phyloP scores from a whole-genome alignment of 305 asterid genomes.

The Nicotiana rustica region DNA sequence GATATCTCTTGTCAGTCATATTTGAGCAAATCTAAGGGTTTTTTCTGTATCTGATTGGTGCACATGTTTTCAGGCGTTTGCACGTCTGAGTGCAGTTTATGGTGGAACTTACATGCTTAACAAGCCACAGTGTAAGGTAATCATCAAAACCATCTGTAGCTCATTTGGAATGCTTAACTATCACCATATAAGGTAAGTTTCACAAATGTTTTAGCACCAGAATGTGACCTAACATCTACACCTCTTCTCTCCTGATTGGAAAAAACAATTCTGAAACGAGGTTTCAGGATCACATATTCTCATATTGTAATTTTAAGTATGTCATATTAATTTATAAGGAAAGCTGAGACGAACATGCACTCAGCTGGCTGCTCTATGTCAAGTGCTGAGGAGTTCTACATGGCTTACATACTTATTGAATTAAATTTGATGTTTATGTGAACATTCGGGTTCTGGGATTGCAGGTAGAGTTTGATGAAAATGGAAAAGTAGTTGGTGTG shows the following conservation, averaged over 20 bases:
- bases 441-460: slow-evolving; percentile 2
- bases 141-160: slow-evolving; percentile 17
- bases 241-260: not conserved
- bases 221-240: not conserved
- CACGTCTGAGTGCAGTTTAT: slow-evolving; percentile 97
- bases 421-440: slow-evolving; percentile 6
- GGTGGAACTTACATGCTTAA: slow-evolving; percentile 98
- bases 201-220: not conserved
- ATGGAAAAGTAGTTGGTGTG: slow-evolving; percentile 82
- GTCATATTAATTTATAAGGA: not conserved
- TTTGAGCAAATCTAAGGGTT: not conserved
- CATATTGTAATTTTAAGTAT: slow-evolving; percentile 1
- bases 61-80: slow-evolving; percentile 73
- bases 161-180: slow-evolving; percentile 7
- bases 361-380: not conserved
- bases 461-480: slow-evolving; percentile 84
- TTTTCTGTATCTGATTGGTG: slow-evolving; percentile 22
- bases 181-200: not conserved
- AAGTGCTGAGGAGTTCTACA: slow-evolving; percentile 9
- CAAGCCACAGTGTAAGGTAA: slow-evolving; percentile 95
- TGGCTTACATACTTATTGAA: not conserved
- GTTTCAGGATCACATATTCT: not conserved
- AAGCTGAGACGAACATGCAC: not conserved
- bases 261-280: not conserved
- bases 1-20: not conserved